Evolutionary conservation across 257 asterid species (phyloP), one percentile per base, ranked within the genome.

Genomic region (Knoxia roxburghii): DNA sequence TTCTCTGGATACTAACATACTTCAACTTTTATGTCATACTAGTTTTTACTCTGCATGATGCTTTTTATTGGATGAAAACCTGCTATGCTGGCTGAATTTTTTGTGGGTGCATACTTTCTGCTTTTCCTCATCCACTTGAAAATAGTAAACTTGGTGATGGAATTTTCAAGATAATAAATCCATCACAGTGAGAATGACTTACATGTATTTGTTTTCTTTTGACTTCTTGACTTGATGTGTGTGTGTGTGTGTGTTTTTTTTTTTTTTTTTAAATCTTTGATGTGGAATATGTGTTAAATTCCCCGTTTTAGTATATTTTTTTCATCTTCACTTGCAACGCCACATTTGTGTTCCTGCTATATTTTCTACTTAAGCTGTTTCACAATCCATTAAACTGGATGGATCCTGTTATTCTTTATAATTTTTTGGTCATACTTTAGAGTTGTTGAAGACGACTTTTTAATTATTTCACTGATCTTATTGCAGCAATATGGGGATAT

Each of bases 401-500:
- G n/a, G n/a, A n/a, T n/a, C n/a, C n/a, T n/a, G n/a, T n/a, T n/a
- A n/a, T 53, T 11, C 48, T 53, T 17, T 64, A 51, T 43, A 20
- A 23, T 53, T 24, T 5, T 30, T 21, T 23, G 2, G 61, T 37
- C 4, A 4, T 52, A n/a, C 21, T 58, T 64, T 43, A 41, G 40
- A 23, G 8, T 21, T 57, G 7, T 46, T 20, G 21, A 13, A 40
- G 32, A 18, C 13, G 7, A 24, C 37, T 46, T 32, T 54, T 9
- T 74, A 6, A 55, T 50, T 50, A 61, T 43, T 32, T 55, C 13
- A 50, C 33, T 32, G 29, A 3, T 64, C 65, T 48, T 61, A n/a
- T 41, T 74, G 79, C 40, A 94, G 99, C 96, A 90, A 90, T 88
- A 84, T 82, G 99, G 99, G 56, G 96, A 88, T 78, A 86, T 94